Base-by-base conservation (phyloP, 75 land plant species). In the Ceratopteris richardii region DNA sequence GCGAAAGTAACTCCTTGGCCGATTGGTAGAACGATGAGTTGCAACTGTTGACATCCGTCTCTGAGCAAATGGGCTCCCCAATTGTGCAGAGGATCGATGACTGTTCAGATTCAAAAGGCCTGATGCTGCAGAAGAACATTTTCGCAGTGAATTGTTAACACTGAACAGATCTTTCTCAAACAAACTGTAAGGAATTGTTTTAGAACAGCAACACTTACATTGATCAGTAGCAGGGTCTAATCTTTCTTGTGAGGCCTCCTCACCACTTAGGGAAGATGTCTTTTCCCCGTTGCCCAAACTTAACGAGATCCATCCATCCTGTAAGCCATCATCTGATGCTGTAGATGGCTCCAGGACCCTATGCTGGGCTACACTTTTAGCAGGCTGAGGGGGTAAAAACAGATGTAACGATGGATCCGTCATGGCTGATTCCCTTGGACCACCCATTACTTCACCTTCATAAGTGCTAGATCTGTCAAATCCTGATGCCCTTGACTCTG, bases 351-450 rank as follows among this genome's bases (percentile, higher is more conserved):
- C 54, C 1, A 1, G 24, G 4, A 24, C 14, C 18, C 24, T 26
- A 52, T 24, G 29, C 25, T 26, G 29, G 4, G 7, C 14, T 23
- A 13, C 9, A 52, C 6, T 3, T 26, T 26, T 52, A 2, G 54
- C 54, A 19, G 54, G 54, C 23, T 26, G 54, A 26, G 25, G 24
- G 13, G 54, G 54, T 23, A 52, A 26, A 26, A 52, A 52, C 2
- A 23, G 18, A 23, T 52, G 54, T 26, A 52, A 52, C 4, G 54
- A 52, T 52, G 24, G 54, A 52, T 52, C 54, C 25, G 24, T 12
- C 1, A 6, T 19, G 29, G 14, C 16, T 14, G 23, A 52, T 6
- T 52, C 28, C 54, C 28, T 22, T 1, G 24, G 3, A 26, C 27
- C 25, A 5, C 17, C 50, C 50, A 46, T 17, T 3, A 21, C 3